These are phyloP conservation scores for Penstemon davidsonii DNA, from an alignment of 257 asterid genomes.

Conservation along the genomic window DNA sequence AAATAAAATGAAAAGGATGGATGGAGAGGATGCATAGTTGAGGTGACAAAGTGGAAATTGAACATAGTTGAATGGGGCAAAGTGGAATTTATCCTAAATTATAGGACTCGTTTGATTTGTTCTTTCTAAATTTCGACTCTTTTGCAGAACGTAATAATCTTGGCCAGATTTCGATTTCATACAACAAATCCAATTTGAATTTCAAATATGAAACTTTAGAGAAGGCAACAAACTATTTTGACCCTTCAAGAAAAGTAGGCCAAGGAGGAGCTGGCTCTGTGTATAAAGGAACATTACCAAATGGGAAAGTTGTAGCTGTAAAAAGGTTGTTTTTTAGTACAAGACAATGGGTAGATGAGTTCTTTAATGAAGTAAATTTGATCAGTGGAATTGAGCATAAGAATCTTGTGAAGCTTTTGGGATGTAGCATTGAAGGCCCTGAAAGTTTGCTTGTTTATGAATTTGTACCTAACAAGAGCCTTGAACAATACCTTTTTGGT, in stretches of 20 bases:
- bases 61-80: no score
- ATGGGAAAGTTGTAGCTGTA: conserved; percentile 73
- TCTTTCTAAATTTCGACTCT: not conserved
- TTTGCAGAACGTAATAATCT: conserved; percentile 65
- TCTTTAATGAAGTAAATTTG: conserved; percentile 85
- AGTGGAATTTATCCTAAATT: no score
- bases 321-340: conserved; percentile 84
- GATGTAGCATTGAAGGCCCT: conserved; percentile 95
- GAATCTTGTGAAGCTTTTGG: conserved; percentile 90
- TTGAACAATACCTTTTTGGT: conserved; percentile 72
- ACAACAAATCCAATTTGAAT: conserved; percentile 71
- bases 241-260: conserved; percentile 58
- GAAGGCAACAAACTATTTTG: conserved; percentile 84
- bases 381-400: conserved; percentile 84
- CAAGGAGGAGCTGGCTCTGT: conserved; percentile 96
- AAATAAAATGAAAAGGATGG: not conserved
- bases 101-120: not conserved
- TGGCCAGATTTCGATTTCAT: conserved; percentile 58
- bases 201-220: conserved; percentile 80
- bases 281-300: conserved; percentile 59
- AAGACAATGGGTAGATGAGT: conserved; percentile 93
- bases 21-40: no score
- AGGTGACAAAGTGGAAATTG: no score
- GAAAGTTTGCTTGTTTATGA: conserved; percentile 87
- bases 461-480: conserved; percentile 73